Evolutionary conservation across 2,329 filamentous ascomycete genomes (phyloP), one percentile per base, ranked within the genome.

Genomic region (Aspergillus carbonarius): DNA sequence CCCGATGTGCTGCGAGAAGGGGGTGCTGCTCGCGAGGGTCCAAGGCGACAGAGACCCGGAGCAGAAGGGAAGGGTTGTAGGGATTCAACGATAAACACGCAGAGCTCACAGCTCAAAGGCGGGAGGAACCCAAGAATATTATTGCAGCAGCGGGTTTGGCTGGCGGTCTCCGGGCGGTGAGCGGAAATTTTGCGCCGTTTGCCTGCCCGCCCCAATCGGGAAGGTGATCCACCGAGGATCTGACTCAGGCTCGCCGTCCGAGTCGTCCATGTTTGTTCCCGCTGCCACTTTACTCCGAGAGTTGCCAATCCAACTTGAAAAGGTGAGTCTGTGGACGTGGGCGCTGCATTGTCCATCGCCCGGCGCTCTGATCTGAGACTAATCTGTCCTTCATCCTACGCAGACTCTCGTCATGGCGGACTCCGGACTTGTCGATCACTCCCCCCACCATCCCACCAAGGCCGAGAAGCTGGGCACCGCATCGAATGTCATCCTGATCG

Each of bases 401-500:
- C 80, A 67, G 46, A 47, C 35, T 77, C 61, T 74, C 42, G 57
- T 46, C 58, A 73, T 72, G 69, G 59, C 67, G 59, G 59, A 61
- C 55, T 58, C 74, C 78, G 65, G 81, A 76, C 60, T 89, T 42
- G 81, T 88, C 63, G 93, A 97, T 74, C 88, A 97, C 76, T 97
- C 93, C 60, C 92, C 93, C 69, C 74, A 71, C 69, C 88, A 96
- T 76, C 90, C 91, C 60, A 84, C 89, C 63, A 88, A 89, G 54
- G 88, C 88, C 30, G 81, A 87, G 54, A 87, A 88, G 35, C 82
- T 97, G 54, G 75, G 88, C 23, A 92, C 88, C 52, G 95, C 95
- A 25, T 90, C 89, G 58, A 98, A 98, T 76, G 84, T 99, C 59
- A 85, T 99, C 63, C 83, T 99, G 63, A 97, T 99, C 70, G 95